Evolutionary conservation across 108 stramenopile species (phyloP).

Genomic region (Pelagomonas calceolata): DNA sequence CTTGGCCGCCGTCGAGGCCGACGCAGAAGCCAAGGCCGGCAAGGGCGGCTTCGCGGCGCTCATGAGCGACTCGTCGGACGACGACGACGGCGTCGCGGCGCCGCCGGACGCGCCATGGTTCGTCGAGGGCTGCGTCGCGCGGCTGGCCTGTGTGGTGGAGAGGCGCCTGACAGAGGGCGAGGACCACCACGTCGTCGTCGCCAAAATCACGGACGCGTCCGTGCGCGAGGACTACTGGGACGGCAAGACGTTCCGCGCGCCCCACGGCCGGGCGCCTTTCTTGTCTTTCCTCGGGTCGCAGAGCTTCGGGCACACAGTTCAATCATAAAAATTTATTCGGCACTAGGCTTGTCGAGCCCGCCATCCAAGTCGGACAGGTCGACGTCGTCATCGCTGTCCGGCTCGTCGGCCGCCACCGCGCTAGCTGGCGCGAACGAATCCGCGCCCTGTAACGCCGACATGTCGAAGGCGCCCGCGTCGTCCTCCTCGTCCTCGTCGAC

Average conservation of each 20-base stretch:
- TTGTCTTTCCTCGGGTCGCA: neutral
- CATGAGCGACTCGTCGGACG: neutral
- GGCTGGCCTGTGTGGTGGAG: neutral
- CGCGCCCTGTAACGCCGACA: slow-evolving; percentile 5
- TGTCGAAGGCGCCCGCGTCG: slow-evolving; percentile 11
- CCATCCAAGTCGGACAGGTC: neutral
- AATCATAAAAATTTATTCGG: too few species aligned
- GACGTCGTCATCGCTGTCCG: slow-evolving; percentile 1
- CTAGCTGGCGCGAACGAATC: slow-evolving; percentile 1
- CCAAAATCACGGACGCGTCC: neutral
- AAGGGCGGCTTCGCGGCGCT: neutral
- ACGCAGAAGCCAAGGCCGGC: neutral
- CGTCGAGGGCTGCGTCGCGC: neutral
- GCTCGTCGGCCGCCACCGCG: neutral
- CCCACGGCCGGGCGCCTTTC: too few species aligned
- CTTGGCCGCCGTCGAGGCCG: neutral
- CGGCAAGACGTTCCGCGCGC: neutral
- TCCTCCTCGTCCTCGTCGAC: slow-evolving; percentile 20
- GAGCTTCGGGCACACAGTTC: neutral
- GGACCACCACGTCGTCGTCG: neutral
- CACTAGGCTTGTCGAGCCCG: too few species aligned
- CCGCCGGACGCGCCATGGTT: neutral
- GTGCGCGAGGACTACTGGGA: neutral
- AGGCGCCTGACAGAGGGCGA: neutral
- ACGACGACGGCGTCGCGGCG: neutral